Evolutionary conservation across 371 early-diverging fungal species (phyloP).

Genomic region (Parasitella parasitica): DNA sequence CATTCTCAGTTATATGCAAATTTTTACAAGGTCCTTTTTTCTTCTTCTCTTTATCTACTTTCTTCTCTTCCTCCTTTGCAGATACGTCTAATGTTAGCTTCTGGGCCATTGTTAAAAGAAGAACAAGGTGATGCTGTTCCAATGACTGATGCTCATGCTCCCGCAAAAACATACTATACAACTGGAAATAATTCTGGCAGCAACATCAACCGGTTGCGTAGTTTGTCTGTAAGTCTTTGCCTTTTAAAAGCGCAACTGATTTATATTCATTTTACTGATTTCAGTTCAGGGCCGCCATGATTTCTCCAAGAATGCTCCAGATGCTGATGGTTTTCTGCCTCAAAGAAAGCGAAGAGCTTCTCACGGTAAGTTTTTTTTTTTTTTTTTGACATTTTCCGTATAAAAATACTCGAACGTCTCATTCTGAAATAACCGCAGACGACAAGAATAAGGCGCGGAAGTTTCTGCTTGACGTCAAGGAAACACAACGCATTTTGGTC

Average conservation of each 20-base stretch:
- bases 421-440: constrained; percentile 38
- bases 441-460: constrained; percentile 65
- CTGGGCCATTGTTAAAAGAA: background rate
- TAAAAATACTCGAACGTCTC: background rate
- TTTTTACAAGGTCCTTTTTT: background rate
- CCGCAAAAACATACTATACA: constrained; percentile 30
- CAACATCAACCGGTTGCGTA: constrained; percentile 9
- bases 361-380: constrained; percentile 11
- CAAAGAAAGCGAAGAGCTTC: constrained; percentile 22
- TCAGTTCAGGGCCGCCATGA: constrained; percentile 4
- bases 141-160: constrained; percentile 26
- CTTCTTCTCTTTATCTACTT: background rate
- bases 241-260: background rate
- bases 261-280: background rate
- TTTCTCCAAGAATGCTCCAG: background rate
- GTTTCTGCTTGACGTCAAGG: constrained; percentile 80
- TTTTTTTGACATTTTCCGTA: background rate
- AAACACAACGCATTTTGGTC: constrained; percentile 72
- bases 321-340: background rate
- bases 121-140: too few relatives aligned
- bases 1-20: background rate
- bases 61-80: background rate
- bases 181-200: constrained; percentile 26
- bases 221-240: constrained; percentile 16
- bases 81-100: background rate